A percentile compares a stretch with the other conserved stretches of the same genome.
Conservation (phyloP, 768 basidiomycete genomes). For the Podaxis mareebaensis region DNA sequence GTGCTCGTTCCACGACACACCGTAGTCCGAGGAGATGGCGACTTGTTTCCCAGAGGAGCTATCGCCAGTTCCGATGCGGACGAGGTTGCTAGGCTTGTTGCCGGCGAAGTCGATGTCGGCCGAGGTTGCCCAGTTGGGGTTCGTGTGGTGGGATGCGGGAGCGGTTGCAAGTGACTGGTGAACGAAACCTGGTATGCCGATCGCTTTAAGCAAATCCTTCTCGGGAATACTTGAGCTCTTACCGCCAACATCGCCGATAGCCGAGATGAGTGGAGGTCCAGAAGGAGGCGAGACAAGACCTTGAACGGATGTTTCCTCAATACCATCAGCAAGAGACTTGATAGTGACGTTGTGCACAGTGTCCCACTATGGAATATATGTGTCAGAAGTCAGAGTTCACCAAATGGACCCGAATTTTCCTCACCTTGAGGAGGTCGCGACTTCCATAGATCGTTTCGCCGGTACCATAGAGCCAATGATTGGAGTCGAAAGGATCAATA, state of each 20-base stretch:
- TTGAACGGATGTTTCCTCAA: slow-evolving; percentile 63
- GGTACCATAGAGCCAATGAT: slow-evolving; percentile 74
- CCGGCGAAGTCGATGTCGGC: slow-evolving; percentile 58
- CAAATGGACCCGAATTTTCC: slow-evolving; percentile 2
- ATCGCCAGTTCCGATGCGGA: slow-evolving; percentile 53
- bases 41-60: slow-evolving; percentile 53
- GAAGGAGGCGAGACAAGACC: slow-evolving; percentile 60
- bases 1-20: slow-evolving; percentile 56
- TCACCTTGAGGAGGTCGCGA: slow-evolving; percentile 46
- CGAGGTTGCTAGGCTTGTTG: slow-evolving; percentile 47
- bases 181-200: slow-evolving; percentile 39
- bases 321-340: slow-evolving; percentile 59
- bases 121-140: slow-evolving; percentile 48
- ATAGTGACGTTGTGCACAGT: slow-evolving; percentile 57
- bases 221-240: slow-evolving; percentile 7
- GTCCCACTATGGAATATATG: slow-evolving; percentile 49
- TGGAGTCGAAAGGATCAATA: slow-evolving; percentile 68
- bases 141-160: slow-evolving; percentile 40
- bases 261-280: slow-evolving; percentile 59
- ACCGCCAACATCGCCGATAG: slow-evolving; percentile 57
- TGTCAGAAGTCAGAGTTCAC: neutral
- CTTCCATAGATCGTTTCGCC: slow-evolving; percentile 66
- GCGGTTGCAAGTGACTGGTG: slow-evolving; percentile 44
- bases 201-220: neutral
- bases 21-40: slow-evolving; percentile 55